phyloP scores from a whole-genome alignment of 2,329 filamentous ascomycete species.

The Exophiala phaeomuriformis region DNA sequence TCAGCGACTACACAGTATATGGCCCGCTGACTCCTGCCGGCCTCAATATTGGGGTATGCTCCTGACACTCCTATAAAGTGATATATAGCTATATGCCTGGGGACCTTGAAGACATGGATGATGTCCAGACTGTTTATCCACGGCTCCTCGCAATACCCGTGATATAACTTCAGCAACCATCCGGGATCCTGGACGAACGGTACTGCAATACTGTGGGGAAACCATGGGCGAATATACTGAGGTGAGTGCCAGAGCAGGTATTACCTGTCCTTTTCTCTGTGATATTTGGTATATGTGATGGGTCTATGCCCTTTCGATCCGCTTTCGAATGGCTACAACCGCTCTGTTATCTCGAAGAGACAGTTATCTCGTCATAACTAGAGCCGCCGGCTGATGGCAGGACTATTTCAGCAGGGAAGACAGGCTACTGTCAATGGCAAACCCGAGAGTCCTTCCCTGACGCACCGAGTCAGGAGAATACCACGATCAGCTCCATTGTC shows the following conservation, averaged over 20 bases:
- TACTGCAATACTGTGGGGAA: background rate
- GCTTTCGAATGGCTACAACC: background rate
- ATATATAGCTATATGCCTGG: no score
- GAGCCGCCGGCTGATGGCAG: slow-evolving; percentile 15
- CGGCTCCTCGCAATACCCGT: no score
- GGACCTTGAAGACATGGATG: no score
- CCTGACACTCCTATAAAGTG: no score
- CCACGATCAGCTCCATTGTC: slow-evolving; percentile 17
- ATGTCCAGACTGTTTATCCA: no score
- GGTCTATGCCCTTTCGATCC: no score
- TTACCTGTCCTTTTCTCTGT: background rate
- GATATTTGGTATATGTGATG: no score
- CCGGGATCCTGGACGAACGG: no score
- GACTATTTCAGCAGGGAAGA: slow-evolving; percentile 15
- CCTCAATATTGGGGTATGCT: background rate
- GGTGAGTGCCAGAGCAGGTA: slow-evolving; percentile 16
- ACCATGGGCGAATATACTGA: slow-evolving; percentile 14
- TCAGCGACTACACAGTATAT: background rate
- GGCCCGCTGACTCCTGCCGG: background rate
- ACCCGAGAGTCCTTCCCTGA: background rate
- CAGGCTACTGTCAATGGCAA: slow-evolving; percentile 11
- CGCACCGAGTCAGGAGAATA: slow-evolving; percentile 12
- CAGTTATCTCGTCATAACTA: background rate
- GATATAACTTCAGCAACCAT: no score
- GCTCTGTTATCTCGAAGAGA: background rate